A percentile compares a stretch with the other conserved stretches of the same genome.
These are phyloP conservation scores for Coriaria nepalensis DNA, from an alignment of 306 rosid species.

Conservation along the genomic window DNA sequence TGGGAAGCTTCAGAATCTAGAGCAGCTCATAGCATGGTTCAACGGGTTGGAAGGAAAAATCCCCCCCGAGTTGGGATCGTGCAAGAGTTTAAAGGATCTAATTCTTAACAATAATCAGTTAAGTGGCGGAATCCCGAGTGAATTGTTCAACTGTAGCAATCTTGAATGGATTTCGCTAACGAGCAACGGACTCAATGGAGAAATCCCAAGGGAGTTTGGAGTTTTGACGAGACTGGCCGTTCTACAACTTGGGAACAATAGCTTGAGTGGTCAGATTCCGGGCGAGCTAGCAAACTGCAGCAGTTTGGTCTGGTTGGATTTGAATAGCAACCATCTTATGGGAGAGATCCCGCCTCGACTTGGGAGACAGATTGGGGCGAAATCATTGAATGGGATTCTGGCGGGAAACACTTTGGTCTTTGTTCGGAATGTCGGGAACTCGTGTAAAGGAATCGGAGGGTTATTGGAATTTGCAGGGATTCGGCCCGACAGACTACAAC, in stretches of 20 bases:
- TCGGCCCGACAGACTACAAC: conserved; percentile 70
- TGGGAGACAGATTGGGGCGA: conserved; percentile 82
- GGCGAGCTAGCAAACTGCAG: conserved; percentile 65
- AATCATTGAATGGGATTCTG: conserved; percentile 67
- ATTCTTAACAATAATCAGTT: conserved; percentile 70
- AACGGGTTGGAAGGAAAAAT: conserved; percentile 74
- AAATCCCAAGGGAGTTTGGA: conserved; percentile 63
- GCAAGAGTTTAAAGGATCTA: conserved; percentile 76
- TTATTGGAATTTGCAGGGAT: conserved; percentile 83
- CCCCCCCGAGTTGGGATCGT: conserved; percentile 76
- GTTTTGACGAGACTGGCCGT: conserved; percentile 71
- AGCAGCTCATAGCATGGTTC: conserved; percentile 90
- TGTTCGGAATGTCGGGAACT: conserved; percentile 80
- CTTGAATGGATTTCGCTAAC: conserved; percentile 95
- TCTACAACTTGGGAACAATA: conserved; percentile 87
- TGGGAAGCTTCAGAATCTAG: conserved; percentile 68
- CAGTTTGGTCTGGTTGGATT: conserved; percentile 95
- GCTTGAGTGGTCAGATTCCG: conserved; percentile 79
- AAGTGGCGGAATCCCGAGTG: conserved; percentile 59
- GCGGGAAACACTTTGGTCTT: conserved; percentile 85
- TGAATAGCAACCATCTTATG: conserved; percentile 89
- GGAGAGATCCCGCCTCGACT: conserved; percentile 91
- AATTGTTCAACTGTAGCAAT: conserved; percentile 67
- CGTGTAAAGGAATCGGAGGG: conserved; percentile 94
- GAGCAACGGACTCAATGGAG: conserved; percentile 63